Percentiles rank a stretch among this genome's conserved stretches.
Conservation (phyloP, 2,329 filamentous ascomycete species). For the Beauveria brongniartii region DNA sequence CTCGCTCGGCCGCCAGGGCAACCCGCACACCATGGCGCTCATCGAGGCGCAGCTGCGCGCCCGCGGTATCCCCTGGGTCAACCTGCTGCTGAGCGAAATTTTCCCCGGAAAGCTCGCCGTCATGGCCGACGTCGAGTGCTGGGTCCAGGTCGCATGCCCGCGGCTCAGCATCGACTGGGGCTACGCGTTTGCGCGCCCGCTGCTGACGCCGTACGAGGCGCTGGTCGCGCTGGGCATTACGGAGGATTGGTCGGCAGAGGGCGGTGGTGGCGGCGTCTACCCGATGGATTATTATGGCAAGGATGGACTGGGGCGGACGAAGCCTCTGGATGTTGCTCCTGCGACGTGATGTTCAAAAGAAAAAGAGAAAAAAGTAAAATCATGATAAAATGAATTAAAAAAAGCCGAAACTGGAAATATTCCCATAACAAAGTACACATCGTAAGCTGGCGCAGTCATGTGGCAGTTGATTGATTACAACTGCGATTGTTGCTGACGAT, state of each 20-base stretch:
- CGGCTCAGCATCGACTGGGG: constrained; percentile 97
- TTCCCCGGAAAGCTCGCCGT: constrained; percentile 91
- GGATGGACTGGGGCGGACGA: constrained; percentile 80
- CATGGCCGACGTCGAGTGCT: constrained; percentile 92
- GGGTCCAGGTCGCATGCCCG: constrained; percentile 98
- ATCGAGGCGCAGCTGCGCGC: constrained; percentile 71
- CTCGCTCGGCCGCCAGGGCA: constrained; percentile 86
- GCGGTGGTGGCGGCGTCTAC: constrained; percentile 61
- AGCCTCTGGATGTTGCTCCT: constrained; percentile 28
- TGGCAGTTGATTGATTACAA: not conserved
- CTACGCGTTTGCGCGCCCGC: constrained; percentile 81
- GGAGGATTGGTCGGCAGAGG: constrained; percentile 57
- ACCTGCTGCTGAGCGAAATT: constrained; percentile 85
- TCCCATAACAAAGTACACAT: not conserved
- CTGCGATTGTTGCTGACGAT: not conserved
- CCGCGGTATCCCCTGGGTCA: constrained; percentile 71
- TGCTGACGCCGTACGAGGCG: constrained; percentile 92
- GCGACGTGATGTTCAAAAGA: constrained; percentile 12
- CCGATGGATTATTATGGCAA: constrained; percentile 98
- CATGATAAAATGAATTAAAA: not conserved
- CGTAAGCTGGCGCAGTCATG: too few species aligned
- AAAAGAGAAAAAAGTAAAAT: not conserved
- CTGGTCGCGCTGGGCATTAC: constrained; percentile 76
- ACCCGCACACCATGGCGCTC: constrained; percentile 81
- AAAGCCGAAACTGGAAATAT: not conserved